A percentile compares a stretch with the other conserved stretches of the same genome.
Evolutionary conservation across 78 protist genomes (phyloP).

Genomic region (Anaeramoeba ignava): DNA sequence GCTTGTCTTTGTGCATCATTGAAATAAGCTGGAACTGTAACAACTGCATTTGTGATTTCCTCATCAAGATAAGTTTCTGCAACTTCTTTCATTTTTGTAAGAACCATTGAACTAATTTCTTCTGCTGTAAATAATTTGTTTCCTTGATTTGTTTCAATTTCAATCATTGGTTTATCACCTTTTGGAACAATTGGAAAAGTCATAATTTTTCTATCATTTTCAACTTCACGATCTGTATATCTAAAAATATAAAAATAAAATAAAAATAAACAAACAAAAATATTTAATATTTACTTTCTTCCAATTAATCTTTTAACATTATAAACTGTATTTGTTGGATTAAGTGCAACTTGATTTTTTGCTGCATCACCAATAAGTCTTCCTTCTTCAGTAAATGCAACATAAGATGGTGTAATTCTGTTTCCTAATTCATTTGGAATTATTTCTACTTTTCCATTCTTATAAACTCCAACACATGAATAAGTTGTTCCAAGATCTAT

Average conservation of each 20-base stretch:
- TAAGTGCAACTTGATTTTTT: conserved; percentile 16
- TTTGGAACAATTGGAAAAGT: no score
- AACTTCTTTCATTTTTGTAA: conserved; percentile 72
- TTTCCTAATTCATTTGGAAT: conserved; percentile 89
- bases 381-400: conserved; percentile 59
- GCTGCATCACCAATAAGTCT: conserved; percentile 56
- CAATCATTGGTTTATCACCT: no score
- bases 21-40: conserved; percentile 97
- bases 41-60: conserved; percentile 65
- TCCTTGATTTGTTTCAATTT: conserved; percentile 68
- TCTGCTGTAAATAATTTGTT: conserved; percentile 81
- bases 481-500: conserved; percentile 68
- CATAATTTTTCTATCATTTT: no score
- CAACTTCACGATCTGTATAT: no score
- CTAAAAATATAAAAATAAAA: no score
- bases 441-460: conserved; percentile 66
- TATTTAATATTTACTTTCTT: no score
- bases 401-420: conserved; percentile 87
- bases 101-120: conserved; percentile 95
- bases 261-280: no score
- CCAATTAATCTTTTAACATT: conserved; percentile 25
- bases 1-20: conserved; percentile 75
- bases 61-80: conserved; percentile 74
- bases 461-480: no score
- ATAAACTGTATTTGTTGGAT: conserved; percentile 17